Percentiles rank a stretch among this genome's conserved stretches.
phyloP scores from a whole-genome alignment of 805 yeast species.

The Teunomyces panamensis region DNA sequence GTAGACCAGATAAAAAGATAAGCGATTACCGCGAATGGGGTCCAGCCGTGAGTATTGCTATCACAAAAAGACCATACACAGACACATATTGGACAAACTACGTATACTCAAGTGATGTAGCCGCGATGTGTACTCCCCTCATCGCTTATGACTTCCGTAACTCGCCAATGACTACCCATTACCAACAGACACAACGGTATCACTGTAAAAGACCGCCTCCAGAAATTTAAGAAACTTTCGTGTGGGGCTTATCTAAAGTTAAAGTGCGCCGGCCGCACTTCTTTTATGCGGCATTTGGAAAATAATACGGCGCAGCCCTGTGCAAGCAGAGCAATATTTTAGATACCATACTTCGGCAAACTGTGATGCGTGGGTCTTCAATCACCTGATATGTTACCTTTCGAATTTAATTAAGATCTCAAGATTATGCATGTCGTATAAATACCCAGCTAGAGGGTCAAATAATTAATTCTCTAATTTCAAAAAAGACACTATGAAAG shows the following conservation, averaged over 20 bases:
- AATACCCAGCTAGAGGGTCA: neutral
- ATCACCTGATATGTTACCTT: neutral
- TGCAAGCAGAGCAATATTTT: neutral
- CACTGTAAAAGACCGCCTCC: neutral
- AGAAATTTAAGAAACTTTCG: neutral
- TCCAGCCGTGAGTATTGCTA: neutral
- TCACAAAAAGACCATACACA: neutral
- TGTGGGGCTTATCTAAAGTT: conserved; percentile 1
- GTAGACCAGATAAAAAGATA: neutral
- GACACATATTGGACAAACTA: neutral
- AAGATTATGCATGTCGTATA: conserved; percentile 1
- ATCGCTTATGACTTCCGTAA: neutral
- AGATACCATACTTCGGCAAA: neutral
- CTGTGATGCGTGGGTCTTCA: neutral
- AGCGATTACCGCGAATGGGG: neutral
- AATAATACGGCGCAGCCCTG: neutral
- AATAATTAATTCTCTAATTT: too few relatives aligned
- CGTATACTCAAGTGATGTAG: neutral
- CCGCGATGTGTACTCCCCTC: neutral
- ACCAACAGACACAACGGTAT: neutral
- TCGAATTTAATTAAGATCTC: neutral
- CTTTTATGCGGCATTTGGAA: neutral
- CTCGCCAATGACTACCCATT: neutral
- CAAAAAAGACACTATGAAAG: neutral
- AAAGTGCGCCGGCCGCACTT: neutral